Conservation (phyloP, 2,329 filamentous ascomycete species). For the Claviceps paspali region DNA sequence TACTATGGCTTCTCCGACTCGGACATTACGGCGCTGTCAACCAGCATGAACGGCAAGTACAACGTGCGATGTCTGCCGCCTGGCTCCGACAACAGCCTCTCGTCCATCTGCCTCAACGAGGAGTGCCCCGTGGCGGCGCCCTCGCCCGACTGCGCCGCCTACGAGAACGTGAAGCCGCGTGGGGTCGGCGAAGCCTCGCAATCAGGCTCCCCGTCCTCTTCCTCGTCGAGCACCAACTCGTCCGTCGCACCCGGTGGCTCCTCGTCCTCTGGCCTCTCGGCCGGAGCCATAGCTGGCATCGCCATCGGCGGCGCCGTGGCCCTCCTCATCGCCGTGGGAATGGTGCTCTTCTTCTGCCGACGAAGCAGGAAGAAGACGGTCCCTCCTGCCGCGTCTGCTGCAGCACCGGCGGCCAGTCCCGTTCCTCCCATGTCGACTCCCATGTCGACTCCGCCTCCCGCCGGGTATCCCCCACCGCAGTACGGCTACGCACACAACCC, state of each 20-base stretch:
- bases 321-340: slow-evolving; percentile 9
- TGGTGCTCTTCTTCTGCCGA: slow-evolving; percentile 8
- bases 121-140: slow-evolving; percentile 14
- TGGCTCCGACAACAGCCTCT: slow-evolving; percentile 11
- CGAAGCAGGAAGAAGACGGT: slow-evolving; percentile 2
- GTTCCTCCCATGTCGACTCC: neutral
- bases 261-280: slow-evolving; percentile 4
- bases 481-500: slow-evolving; percentile 4
- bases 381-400: slow-evolving; percentile 1
- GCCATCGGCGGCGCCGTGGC: slow-evolving; percentile 12
- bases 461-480: slow-evolving; percentile 3
- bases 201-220: neutral
- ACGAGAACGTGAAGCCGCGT: slow-evolving; percentile 10
- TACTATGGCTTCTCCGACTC: slow-evolving; percentile 15
- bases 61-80: slow-evolving; percentile 14
- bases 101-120: slow-evolving; percentile 14
- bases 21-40: slow-evolving; percentile 11
- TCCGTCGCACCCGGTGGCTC: neutral
- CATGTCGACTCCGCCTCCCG: neutral
- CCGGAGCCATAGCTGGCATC: slow-evolving; percentile 12
- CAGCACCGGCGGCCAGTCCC: neutral
- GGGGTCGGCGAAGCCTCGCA: slow-evolving; percentile 4
- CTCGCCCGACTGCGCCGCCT: slow-evolving; percentile 13
- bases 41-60: slow-evolving; percentile 13
- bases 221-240: neutral